Evolutionary conservation across 306 rosid genomes (phyloP).

Genomic region (Ochetophila trinervis): DNA sequence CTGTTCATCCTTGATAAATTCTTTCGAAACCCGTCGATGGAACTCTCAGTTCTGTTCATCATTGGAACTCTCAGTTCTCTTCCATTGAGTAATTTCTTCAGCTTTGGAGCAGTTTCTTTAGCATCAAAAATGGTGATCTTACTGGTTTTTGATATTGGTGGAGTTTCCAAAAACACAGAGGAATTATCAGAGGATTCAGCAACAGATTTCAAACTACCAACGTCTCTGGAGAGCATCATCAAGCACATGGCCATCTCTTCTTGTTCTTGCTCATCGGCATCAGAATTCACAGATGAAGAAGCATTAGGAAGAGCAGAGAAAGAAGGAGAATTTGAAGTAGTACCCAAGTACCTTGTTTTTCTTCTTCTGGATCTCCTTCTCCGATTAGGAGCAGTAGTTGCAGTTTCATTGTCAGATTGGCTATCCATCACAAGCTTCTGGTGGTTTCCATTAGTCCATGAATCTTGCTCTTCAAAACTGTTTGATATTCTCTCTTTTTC

Average conservation of each 20-base stretch:
- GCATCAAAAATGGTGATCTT: conserved; percentile 28
- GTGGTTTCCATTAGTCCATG: conserved; percentile 39
- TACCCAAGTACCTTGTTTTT: conserved; percentile 45
- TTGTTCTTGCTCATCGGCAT: conserved; percentile 74
- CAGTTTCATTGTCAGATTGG: conserved; percentile 68
- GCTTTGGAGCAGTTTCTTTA: conserved; percentile 5
- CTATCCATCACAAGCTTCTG: conserved; percentile 47
- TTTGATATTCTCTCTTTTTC: conserved; percentile 49
- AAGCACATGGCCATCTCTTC: conserved; percentile 89
- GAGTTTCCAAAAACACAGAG: conserved; percentile 47
- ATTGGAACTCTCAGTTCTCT: conserved; percentile 17
- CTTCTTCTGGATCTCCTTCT: conserved; percentile 56
- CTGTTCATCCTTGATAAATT: conserved; percentile 20
- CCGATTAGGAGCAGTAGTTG: conserved; percentile 44
- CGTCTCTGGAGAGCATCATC: conserved; percentile 81
- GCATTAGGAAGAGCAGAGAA: conserved; percentile 35
- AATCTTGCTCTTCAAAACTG: conserved; percentile 58
- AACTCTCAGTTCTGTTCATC: conserved; percentile 24
- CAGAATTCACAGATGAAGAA: conserved; percentile 56
- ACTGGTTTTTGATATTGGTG: conserved; percentile 36
- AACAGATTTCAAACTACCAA: conserved; percentile 35
- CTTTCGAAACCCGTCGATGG: conserved; percentile 22
- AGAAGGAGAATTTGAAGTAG: conserved; percentile 35
- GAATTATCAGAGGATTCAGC: conserved; percentile 65
- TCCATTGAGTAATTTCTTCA: conserved; percentile 28